Evolutionary conservation across 345 rosid species (phyloP).

Genomic region (Brassica cretica): DNA sequence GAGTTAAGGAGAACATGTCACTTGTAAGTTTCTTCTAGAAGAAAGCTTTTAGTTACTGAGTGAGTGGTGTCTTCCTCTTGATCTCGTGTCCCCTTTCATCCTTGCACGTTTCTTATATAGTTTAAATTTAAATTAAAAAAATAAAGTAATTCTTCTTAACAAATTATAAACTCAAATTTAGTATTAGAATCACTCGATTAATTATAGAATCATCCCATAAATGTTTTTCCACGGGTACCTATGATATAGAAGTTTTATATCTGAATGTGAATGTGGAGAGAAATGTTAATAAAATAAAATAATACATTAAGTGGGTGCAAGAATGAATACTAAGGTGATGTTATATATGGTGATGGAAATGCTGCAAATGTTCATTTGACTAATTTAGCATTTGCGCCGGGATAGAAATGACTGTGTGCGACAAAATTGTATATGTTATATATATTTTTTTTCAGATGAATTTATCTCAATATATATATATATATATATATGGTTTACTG

Average conservation of each 20-base stretch:
- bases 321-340: no score
- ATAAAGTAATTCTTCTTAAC: neutral
- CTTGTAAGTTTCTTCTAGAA: neutral
- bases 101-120: conserved; percentile 23
- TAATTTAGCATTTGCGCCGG: neutral
- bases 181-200: neutral
- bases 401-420: neutral
- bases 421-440: neutral
- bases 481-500: neutral
- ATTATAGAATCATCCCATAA: neutral
- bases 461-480: neutral
- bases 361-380: neutral
- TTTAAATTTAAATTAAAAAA: neutral
- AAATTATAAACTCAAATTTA: neutral
- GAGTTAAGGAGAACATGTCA: conserved; percentile 27
- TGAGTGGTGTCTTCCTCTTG: conserved; percentile 1
- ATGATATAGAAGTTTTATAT: neutral
- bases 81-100: conserved; percentile 22
- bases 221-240: neutral
- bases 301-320: no score
- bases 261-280: neutral
- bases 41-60: neutral
- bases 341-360: no score
- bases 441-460: neutral
- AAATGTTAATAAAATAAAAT: no score